These are phyloP conservation scores for Podaxis sp. DNA, from an alignment of 768 basidiomycete genomes.

Conservation along the genomic window DNA sequence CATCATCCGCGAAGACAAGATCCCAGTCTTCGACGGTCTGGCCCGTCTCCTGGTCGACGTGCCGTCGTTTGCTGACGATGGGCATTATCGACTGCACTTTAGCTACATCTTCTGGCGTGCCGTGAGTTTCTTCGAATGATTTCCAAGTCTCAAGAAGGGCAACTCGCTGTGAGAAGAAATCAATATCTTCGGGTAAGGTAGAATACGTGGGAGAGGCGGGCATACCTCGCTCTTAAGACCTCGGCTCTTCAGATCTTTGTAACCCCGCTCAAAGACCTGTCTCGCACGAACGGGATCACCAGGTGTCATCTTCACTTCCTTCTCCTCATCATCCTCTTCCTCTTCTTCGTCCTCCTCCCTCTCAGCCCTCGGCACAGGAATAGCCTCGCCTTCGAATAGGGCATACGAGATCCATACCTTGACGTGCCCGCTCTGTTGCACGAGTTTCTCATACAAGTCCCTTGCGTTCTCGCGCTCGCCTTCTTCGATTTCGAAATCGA, in stretches of 20 bases:
- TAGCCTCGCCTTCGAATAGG: slow-evolving; percentile 82
- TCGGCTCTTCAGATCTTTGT: slow-evolving; percentile 81
- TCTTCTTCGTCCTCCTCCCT: slow-evolving; percentile 76
- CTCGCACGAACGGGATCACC: slow-evolving; percentile 74
- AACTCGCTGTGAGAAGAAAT: slow-evolving; percentile 61
- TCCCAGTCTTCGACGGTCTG: slow-evolving; percentile 94
- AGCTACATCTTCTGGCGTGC: slow-evolving; percentile 67
- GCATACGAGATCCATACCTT: slow-evolving; percentile 98
- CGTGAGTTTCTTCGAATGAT: slow-evolving; percentile 82
- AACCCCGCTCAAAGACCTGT: slow-evolving; percentile 82
- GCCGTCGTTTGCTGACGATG: slow-evolving; percentile 79
- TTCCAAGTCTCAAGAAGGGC: slow-evolving; percentile 95
- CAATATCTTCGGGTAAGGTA: background rate
- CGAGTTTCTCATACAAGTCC: slow-evolving; percentile 85
- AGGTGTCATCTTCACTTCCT: slow-evolving; percentile 63
- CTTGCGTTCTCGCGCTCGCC: slow-evolving; percentile 86
- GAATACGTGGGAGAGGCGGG: slow-evolving; percentile 4
- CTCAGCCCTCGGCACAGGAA: slow-evolving; percentile 60
- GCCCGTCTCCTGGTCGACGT: slow-evolving; percentile 82
- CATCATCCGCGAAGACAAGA: slow-evolving; percentile 95
- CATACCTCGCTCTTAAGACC: slow-evolving; percentile 85
- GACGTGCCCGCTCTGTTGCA: slow-evolving; percentile 85
- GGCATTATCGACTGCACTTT: slow-evolving; percentile 95
- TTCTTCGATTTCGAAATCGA: slow-evolving; percentile 95
- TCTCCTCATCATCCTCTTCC: slow-evolving; percentile 65